Evolutionary conservation across 2,329 filamentous ascomycete species (phyloP), one percentile per base, ranked within the genome.

Genomic region (Botrytis elliptica): DNA sequence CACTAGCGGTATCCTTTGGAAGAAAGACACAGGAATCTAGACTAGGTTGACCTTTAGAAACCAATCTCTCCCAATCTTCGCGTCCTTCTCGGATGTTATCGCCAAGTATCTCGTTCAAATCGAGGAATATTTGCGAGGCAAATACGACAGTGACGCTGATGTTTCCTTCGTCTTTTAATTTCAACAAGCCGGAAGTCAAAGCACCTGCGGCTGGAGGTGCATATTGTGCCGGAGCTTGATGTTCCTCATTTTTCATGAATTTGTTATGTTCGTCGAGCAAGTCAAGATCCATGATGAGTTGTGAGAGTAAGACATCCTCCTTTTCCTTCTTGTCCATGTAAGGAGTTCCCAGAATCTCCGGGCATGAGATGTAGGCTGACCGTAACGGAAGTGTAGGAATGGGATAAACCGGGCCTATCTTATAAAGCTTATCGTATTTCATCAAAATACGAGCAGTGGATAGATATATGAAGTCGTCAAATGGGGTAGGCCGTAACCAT

Each of bases 381-480:
- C 42, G 40, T 22, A 67, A 18, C 44, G 40, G 64, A 33, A 67
- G 44, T 10, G 33, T 33, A 33, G 18, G 33, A 40, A 38, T 38
- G 3, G 64, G 46, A 14, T 12, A 67, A 1, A 6, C 25, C 4
- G 18, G 18, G 0, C 4, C 42, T n/a, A n/a, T 67, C 22, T 63
- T 9, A 22, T 18, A 36, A 4, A 67, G 18, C 22, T 22, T 18
- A 0, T 49, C 29, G 4, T 46, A 49, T 16, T 67, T 52, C 42
- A 67, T 67, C 18, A 49, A 20, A 36, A 20, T 67, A 7, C 64
- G 64, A 36, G 64, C 20, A 22, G 46, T 67, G 8, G 64, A 67
- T 49, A 67, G 64, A 67, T 49, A 49, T 40, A 67, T 67, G 20
- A 36, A 67, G 33, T 67, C 42, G 22, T 49, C 64, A 36, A 67